Evolutionary conservation across 164 flowering plant genomes (phyloP).

Genomic region (Magnolia sinica): DNA sequence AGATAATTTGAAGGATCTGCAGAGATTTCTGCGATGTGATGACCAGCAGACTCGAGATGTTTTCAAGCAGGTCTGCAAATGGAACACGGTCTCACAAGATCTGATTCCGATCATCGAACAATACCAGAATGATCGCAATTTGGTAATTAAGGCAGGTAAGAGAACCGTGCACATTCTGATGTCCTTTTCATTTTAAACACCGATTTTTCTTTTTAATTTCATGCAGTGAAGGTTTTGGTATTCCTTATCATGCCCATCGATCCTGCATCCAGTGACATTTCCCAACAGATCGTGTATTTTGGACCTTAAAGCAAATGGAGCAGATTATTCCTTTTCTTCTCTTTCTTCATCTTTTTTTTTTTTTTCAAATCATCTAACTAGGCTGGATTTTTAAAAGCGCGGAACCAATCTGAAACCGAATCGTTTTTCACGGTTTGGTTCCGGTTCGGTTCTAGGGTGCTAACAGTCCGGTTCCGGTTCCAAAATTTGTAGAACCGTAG

Average conservation of each 20-base stretch:
- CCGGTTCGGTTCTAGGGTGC: no score
- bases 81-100: constrained; percentile 70
- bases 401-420: no score
- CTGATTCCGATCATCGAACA: constrained; percentile 79
- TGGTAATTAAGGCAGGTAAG: constrained; percentile 76
- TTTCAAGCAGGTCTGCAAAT: constrained; percentile 88
- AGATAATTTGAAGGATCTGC: constrained; percentile 92
- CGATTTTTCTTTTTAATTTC: background rate
- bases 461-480: no score
- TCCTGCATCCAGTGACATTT: constrained; percentile 53
- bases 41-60: constrained; percentile 78
- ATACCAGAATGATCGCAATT: constrained; percentile 56
- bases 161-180: background rate
- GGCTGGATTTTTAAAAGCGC: no score
- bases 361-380: no score
- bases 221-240: constrained; percentile 86
- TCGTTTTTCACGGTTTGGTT: no score
- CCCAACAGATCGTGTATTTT: constrained; percentile 86
- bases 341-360: no score
- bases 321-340: no score
- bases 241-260: constrained; percentile 94
- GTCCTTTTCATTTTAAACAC: background rate
- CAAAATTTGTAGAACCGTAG: no score
- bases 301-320: constrained; percentile 57
- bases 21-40: constrained; percentile 84